Evolutionary conservation across 345 rosid species (phyloP).

Genomic region (Cardiospermum halicacabum): DNA sequence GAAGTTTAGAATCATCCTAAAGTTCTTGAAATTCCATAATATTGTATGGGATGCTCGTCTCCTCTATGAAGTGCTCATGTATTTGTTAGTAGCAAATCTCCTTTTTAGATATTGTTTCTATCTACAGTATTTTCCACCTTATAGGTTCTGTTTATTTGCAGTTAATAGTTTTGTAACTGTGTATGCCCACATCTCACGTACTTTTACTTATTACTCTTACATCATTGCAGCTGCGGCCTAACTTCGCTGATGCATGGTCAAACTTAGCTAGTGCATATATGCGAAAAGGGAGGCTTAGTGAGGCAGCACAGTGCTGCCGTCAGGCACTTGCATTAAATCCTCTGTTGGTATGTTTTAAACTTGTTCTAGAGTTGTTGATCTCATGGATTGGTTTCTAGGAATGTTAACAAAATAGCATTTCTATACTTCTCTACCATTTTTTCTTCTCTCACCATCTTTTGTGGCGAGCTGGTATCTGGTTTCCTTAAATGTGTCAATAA

Average conservation of each 20-base stretch:
- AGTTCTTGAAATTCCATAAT: background rate
- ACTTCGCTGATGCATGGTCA: constrained; percentile 98
- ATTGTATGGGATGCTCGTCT: background rate
- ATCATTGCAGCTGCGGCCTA: constrained; percentile 77
- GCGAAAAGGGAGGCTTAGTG: constrained; percentile 88
- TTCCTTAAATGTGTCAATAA: background rate
- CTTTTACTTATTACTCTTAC: constrained; percentile 2
- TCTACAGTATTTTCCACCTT: background rate
- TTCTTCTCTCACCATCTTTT: too few relatives aligned
- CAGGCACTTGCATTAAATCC: constrained; percentile 93
- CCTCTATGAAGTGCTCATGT: background rate
- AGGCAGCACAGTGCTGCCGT: constrained; percentile 96
- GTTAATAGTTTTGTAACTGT: background rate
- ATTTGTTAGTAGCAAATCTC: too few relatives aligned
- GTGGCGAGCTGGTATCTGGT: too few relatives aligned
- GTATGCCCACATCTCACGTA: background rate
- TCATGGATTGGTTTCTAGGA: background rate
- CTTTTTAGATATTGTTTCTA: too few relatives aligned
- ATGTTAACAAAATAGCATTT: background rate
- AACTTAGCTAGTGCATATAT: constrained; percentile 97
- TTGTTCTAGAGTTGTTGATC: constrained; percentile 4
- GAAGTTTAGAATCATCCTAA: background rate
- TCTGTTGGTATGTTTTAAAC: constrained; percentile 50
- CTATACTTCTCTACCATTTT: background rate
- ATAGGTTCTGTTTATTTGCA: background rate